Base-by-base conservation (phyloP, 768 basidiomycete genomes). In the Calocybe cyanea region DNA sequence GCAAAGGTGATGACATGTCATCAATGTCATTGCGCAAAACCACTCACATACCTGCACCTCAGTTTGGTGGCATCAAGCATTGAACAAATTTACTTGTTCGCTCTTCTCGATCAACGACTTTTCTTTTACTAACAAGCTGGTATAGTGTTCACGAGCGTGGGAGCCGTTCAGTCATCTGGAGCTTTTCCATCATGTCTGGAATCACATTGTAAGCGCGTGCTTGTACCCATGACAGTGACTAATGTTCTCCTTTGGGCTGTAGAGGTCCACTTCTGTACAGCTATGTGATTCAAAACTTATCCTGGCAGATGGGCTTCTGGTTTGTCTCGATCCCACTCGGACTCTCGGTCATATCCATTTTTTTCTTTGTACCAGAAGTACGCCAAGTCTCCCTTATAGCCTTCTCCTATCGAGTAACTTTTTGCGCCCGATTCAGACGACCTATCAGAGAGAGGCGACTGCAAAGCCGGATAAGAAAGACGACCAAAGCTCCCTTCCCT, bases 291-390 rank as follows among this genome's bases (percentile, higher is more conserved):
- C 63, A 69, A 44, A 69, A 70, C 46, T 41, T 67, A 19, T 63
- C 70, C 2, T 68, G 71, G 69, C 63, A 70, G 40, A 67, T 67
- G 65, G 69, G 69, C 14, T 75, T 73, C 54, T 75, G 72, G 72
- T 68, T 73, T 47, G 66, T 73, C n/a, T 62, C 63, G 21, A 73
- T 74, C 36, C 64, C 68, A 1, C 57, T 71, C 15, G 71, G 72
- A 7, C 45, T 73, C 11, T 57, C 57, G 4, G 52, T 67, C 8
- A 35, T 70, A n/a, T 44, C 63, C 6, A 63, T 73, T 2, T 68
- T 74, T 51, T 68, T 73, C 54, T 64, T 72, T 40, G 69, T 73
- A 2, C 72, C 71, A 6, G 72, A 73, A 59, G 72, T 68, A 19
- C 19, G 30, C 25, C 5, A 5, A 5, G 25, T 28, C 30, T 19